phyloP scores from a whole-genome alignment of 257 asterid genomes.

The Asclepias syriaca region DNA sequence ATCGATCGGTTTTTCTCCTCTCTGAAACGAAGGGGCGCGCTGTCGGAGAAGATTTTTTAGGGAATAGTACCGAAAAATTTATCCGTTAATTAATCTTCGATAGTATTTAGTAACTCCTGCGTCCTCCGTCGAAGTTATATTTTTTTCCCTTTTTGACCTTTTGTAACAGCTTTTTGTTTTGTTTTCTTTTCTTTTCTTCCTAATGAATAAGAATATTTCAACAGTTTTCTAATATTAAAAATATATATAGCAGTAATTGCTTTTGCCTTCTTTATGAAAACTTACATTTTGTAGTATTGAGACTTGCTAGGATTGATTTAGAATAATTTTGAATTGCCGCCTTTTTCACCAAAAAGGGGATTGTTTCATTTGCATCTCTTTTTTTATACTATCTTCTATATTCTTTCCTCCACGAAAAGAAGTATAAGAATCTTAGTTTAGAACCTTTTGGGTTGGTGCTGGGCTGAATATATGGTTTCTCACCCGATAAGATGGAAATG shows the following conservation, averaged over 20 bases:
- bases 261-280: too few species aligned
- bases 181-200: too few species aligned
- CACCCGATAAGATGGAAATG: not conserved
- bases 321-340: not conserved
- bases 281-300: too few species aligned
- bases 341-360: not conserved
- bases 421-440: too few species aligned
- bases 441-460: not conserved
- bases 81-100: not conserved
- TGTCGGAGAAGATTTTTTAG: conserved; percentile 5
- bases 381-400: too few species aligned
- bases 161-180: not conserved
- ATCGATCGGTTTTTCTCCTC: not conserved
- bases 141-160: not conserved
- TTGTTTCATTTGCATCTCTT: too few species aligned
- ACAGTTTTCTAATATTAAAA: not conserved
- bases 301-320: too few species aligned
- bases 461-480: not conserved
- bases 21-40: not conserved
- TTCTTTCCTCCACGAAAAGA: too few species aligned
- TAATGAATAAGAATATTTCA: too few species aligned
- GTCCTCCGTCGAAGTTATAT: not conserved
- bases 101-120: not conserved
- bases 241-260: too few species aligned
- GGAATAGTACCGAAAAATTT: not conserved